Base-by-base conservation (phyloP, 2,329 filamentous ascomycete species). In the Exserohilum rostratum region DNA sequence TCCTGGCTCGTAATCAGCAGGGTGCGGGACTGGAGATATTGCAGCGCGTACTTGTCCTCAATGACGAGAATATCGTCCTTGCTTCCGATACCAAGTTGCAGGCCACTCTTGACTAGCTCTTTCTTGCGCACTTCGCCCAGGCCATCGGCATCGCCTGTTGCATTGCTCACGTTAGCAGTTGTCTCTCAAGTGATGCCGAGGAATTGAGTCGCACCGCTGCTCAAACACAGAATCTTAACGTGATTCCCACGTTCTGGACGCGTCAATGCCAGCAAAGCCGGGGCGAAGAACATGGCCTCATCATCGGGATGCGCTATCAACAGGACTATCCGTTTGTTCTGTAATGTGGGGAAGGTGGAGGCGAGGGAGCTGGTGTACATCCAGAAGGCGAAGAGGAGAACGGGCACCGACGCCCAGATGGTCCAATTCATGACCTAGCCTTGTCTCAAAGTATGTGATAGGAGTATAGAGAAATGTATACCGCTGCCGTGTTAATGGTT, bases 261-360 rank as follows among this genome's bases (percentile, higher is more conserved):
- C 15, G 92, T 93, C 53, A 99, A 84, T n/a, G 90, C 87, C 66
- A 96, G 83, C 12, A 98, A 82, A 0, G 91, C 90, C 0, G 95
- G 95, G 60, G 92, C 87, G 78, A 99, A 99, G 82, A 99, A 99
- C 95, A 99, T 99, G 75, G 93, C 95, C 80, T 99, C 95, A 70
- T 99, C 95, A 77, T 99, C 95, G 0, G 95, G 95, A 78, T 99
- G 95, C 18, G 95, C 95, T 69, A 99, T 98, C 50, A 99, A 82
- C 49, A 99, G 84, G 73, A 90, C 90, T 71, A 99, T 91, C 69
- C 90, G 87, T 82, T 96, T 96, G 79, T 91, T 89, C 65, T 81
- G 82, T 60, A 97, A 80, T 39, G 79, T 83, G 3, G 91, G 90
- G 65, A 90, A 85, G 29, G 82, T 74, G 18, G 58, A 60, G 59